Percentiles rank a stretch among this genome's conserved stretches.
phyloP scores from a whole-genome alignment of 257 asterid species.

The Capsicum rhomboideum region DNA sequence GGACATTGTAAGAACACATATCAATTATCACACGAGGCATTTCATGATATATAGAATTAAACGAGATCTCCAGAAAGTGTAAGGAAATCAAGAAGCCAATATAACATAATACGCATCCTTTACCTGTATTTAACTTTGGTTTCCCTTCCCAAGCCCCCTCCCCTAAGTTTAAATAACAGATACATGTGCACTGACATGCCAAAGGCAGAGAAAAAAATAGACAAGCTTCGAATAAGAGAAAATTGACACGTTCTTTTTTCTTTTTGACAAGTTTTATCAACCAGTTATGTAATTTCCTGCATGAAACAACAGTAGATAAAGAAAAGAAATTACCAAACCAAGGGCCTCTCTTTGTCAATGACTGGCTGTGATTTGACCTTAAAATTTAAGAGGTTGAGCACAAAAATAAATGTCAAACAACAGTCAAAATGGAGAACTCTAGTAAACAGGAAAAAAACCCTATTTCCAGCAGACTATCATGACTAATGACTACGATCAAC shows the following conservation, averaged over 20 bases:
- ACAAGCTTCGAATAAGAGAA: neutral
- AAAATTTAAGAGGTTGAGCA: neutral
- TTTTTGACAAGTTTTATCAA: neutral
- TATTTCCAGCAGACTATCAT: neutral
- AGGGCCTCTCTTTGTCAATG: slow-evolving; percentile 66
- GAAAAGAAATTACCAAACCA: slow-evolving; percentile 70
- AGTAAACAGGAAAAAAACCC: neutral
- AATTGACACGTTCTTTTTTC: no score
- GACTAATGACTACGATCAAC: neutral
- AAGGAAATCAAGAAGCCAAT: neutral
- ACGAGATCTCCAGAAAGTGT: neutral
- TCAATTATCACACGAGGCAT: neutral
- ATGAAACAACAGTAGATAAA: slow-evolving; percentile 3
- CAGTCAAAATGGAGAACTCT: neutral
- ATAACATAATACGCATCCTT: neutral
- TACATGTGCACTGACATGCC: neutral
- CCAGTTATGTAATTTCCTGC: neutral
- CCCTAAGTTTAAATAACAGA: neutral
- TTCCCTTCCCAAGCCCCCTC: neutral
- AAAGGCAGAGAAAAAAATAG: neutral
- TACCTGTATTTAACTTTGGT: neutral
- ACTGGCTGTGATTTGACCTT: slow-evolving; percentile 93
- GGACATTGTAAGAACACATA: neutral
- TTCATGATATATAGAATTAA: neutral
- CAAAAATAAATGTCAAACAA: slow-evolving; percentile 8